A percentile compares a stretch with the other conserved stretches of the same genome.
phyloP scores from a whole-genome alignment of 2,329 filamentous ascomycete genomes.

The Venturia effusa region DNA sequence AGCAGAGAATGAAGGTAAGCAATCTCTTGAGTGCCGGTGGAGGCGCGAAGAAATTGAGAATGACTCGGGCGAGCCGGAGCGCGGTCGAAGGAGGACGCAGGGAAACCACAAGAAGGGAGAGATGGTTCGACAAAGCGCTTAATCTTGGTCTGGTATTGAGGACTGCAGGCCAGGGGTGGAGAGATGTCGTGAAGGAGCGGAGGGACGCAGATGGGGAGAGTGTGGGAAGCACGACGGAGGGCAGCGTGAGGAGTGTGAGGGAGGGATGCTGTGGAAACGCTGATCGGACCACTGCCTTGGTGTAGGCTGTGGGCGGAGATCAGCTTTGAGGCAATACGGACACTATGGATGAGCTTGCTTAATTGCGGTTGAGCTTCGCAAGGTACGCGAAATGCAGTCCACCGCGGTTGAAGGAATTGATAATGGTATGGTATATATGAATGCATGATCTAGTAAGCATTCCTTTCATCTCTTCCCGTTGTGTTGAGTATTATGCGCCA shows the following conservation, averaged over 20 bases:
- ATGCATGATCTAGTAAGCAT: background rate
- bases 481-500: background rate
- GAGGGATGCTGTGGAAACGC: background rate
- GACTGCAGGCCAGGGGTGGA: slow-evolving; percentile 1
- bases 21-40: slow-evolving; percentile 52
- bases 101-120: slow-evolving; percentile 54
- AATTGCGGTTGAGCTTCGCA: background rate
- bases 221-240: background rate
- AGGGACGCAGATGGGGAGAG: background rate
- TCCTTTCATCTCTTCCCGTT: background rate
- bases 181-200: background rate
- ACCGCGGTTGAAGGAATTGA: background rate
- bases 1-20: slow-evolving; percentile 52
- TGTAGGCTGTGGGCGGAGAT: background rate
- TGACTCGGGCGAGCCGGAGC: slow-evolving; percentile 62
- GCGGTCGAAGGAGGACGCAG: slow-evolving; percentile 67
- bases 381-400: background rate
- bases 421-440: background rate
- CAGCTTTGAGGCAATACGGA: background rate
- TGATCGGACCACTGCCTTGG: background rate
- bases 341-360: background rate
- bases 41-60: slow-evolving; percentile 49
- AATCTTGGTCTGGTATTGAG: slow-evolving; percentile 42
- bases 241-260: background rate
- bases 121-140: slow-evolving; percentile 51